These are phyloP conservation scores for Pistacia atlantica DNA, from an alignment of 345 rosid genomes.

Conservation along the genomic window DNA sequence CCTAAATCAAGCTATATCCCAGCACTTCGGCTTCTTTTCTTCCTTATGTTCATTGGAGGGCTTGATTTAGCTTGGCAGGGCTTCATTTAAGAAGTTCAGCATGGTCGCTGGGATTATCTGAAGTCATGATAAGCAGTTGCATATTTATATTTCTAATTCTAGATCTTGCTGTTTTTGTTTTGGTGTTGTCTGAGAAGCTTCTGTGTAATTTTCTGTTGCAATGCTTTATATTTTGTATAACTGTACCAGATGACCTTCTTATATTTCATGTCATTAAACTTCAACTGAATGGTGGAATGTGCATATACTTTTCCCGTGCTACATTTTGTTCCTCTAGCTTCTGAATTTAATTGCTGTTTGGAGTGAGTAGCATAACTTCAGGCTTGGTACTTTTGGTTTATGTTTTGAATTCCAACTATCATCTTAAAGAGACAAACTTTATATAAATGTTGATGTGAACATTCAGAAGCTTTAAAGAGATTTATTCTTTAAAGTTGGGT, in stretches of 20 bases:
- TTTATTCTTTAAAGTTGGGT: not conserved
- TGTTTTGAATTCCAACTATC: not conserved
- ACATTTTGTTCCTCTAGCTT: not conserved
- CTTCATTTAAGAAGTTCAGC: too few relatives aligned
- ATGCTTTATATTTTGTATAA: too few relatives aligned
- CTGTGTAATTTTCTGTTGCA: too few relatives aligned
- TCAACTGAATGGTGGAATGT: not conserved
- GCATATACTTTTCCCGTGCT: not conserved
- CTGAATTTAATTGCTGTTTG: not conserved
- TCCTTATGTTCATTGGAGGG: not conserved
- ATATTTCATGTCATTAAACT: not conserved
- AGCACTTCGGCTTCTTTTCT: too few relatives aligned
- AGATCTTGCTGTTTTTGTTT: too few relatives aligned
- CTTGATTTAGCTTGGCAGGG: constrained; percentile 2
- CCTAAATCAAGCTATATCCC: too few relatives aligned
- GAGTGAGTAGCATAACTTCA: not conserved
- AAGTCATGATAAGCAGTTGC: too few relatives aligned
- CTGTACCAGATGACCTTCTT: not conserved
- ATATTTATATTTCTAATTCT: too few relatives aligned
- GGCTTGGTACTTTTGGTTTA: not conserved
- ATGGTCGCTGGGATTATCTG: too few relatives aligned
- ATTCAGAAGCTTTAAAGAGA: constrained; percentile 1
- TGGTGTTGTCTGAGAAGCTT: too few relatives aligned
- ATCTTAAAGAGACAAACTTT: not conserved
- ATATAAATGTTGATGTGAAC: constrained; percentile 11